Base-by-base conservation (phyloP, 306 rosid genomes). In the Vachellia collinsii region DNA sequence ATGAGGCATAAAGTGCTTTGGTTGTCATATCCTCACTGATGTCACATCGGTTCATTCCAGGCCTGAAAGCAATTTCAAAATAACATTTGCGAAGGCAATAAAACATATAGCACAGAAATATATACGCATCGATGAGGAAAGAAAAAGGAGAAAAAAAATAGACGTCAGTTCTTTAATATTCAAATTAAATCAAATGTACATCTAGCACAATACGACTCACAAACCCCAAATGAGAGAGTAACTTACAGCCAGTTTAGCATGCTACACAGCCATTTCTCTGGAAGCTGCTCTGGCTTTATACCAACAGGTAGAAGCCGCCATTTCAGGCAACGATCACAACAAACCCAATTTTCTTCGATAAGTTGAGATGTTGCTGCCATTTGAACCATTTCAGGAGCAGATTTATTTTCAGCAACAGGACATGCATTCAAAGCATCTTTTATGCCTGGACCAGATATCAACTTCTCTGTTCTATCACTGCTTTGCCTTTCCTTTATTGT, bases 191-290 rank as follows among this genome's bases (percentile, higher is more conserved):
- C 36, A 74, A 84, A 59, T 36, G 54, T 34, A 82, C 56, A 78
- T 12, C 77, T 4, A 19, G 43, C 58, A 77, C 64, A 76, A 78
- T 74, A 76, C 22, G 3, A 9, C 66, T 70, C 56, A 67, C 20
- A 68, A 80, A 46, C 66, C 76, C 76, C 75, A 71, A 74, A 82
- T 84, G 78, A 83, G 75, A 43, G 84, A 72, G 85, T 73, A 87
- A 90, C 98, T 94, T 91, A 92, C 98, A 92, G 97, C 98, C 97
- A 94, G 84, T 89, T 43, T 65, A 86, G 97, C 97, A 94, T 92
- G 79, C 92, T 84, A 82, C 98, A 94, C 86, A 85, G 71, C 98
- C 97, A 94, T 77, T 91, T 89, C 78, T 94, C 94, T 48, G 98
- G 98, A 75, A 94, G 97, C 25, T 90, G 86, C n/a, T 88, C 90